Percentiles rank a stretch among this genome's conserved stretches.
phyloP scores from a whole-genome alignment of 352 stramenopile genomes.

The Pythium aquatile region DNA sequence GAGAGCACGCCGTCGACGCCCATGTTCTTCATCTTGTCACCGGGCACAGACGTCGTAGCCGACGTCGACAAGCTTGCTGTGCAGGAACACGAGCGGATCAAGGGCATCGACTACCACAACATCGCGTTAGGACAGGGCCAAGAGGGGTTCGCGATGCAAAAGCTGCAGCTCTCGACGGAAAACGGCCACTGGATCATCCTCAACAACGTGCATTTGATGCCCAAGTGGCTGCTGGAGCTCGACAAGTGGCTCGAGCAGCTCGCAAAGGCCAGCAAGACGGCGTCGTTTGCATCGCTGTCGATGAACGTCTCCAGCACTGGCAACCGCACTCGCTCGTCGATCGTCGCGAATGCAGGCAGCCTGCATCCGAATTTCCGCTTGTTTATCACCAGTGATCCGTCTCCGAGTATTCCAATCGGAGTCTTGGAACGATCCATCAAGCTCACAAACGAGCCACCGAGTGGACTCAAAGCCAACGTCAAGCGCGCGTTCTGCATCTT shows the following conservation, averaged over 20 bases:
- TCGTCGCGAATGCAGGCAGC: constrained; percentile 33
- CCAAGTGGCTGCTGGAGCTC: constrained; percentile 90
- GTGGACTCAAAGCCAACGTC: constrained; percentile 86
- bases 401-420: constrained; percentile 80
- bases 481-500: constrained; percentile 86
- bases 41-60: constrained; percentile 95
- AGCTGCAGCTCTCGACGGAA: constrained; percentile 80
- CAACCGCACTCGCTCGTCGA: constrained; percentile 3
- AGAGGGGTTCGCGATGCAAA: constrained; percentile 89
- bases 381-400: constrained; percentile 90
- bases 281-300: constrained; percentile 39
- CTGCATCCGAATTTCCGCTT: constrained; percentile 82
- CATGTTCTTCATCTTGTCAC: constrained; percentile 97
- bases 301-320: constrained; percentile 22
- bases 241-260: constrained; percentile 92
- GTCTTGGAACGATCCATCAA: constrained; percentile 90
- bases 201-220: constrained; percentile 95
- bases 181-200: constrained; percentile 95
- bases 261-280: constrained; percentile 52
- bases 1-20: constrained; percentile 95
- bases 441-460: constrained; percentile 87
- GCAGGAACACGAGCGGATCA: constrained; percentile 90
- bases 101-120: constrained; percentile 96
- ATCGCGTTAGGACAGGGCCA: constrained; percentile 94
- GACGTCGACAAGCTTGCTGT: constrained; percentile 94